phyloP scores from a whole-genome alignment of 2,329 filamentous ascomycete genomes.

The Talaromyces sp. region DNA sequence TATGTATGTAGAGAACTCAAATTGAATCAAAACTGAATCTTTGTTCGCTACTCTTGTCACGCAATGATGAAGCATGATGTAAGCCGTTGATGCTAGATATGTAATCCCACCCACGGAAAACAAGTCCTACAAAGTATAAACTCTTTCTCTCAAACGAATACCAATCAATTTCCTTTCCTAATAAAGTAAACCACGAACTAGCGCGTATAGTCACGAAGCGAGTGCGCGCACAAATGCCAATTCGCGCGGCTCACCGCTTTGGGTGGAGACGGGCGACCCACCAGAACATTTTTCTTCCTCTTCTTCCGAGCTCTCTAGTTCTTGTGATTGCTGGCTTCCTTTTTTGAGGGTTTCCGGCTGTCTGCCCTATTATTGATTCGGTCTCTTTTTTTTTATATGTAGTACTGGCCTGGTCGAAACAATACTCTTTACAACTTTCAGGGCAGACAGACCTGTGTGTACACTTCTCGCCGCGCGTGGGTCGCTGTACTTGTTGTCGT shows the following conservation, averaged over 20 bases:
- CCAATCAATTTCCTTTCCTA: background rate
- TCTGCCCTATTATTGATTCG: background rate
- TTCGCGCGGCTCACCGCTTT: constrained; percentile 6
- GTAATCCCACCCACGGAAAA: background rate
- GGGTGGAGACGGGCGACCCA: constrained; percentile 2
- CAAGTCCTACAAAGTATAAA: background rate
- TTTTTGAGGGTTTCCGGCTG: background rate
- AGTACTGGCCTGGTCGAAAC: background rate
- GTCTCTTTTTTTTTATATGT: background rate
- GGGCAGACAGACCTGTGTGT: constrained; percentile 4
- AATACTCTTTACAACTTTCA: background rate
- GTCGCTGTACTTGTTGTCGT: background rate
- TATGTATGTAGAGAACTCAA: background rate
- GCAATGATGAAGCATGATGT: background rate
- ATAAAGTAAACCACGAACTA: background rate
- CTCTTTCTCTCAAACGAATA: background rate
- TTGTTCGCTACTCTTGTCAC: background rate
- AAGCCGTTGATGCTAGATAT: background rate
- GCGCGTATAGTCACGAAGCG: background rate
- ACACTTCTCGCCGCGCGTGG: background rate
- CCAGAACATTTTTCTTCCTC: constrained; percentile 9
- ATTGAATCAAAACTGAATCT: background rate
- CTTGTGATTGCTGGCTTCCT: too few relatives aligned
- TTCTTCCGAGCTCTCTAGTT: background rate
- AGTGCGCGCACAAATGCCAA: constrained; percentile 2